Percentiles rank a stretch among this genome's conserved stretches.
Evolutionary conservation across 1,284 basidiomycete genomes (phyloP).

Genomic region (Papiliotrema flavescens): DNA sequence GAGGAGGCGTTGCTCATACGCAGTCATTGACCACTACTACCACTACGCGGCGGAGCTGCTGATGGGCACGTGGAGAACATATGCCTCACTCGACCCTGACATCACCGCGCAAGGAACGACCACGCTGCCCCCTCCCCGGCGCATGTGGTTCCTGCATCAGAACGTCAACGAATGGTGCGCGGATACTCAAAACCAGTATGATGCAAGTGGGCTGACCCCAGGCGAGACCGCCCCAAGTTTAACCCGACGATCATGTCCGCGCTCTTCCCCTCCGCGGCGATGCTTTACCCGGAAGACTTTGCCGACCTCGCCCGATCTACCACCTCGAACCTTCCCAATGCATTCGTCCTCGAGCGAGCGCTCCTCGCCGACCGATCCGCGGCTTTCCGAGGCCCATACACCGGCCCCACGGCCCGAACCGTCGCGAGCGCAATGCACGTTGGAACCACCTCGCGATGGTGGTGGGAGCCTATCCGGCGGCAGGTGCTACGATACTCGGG

Average conservation of each 20-base stretch:
- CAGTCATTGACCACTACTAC: conserved; percentile 57
- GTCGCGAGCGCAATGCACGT: conserved; percentile 48
- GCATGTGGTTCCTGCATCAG: conserved; percentile 47
- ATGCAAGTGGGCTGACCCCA: conserved; percentile 4
- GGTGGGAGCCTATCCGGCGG: conserved; percentile 67
- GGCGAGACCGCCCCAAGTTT: conserved; percentile 46
- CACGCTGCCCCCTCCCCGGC: conserved; percentile 32
- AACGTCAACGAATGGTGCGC: conserved; percentile 39
- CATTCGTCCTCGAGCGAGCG: conserved; percentile 46
- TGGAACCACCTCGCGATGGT: conserved; percentile 54
- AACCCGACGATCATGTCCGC: conserved; percentile 44
- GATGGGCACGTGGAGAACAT: conserved; percentile 15
- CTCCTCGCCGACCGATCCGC: conserved; percentile 71
- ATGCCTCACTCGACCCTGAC: conserved; percentile 51
- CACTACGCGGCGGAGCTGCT: conserved; percentile 23
- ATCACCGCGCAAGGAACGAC: conserved; percentile 39
- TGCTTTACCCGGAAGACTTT: conserved; percentile 69
- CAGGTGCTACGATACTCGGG: conserved; percentile 64
- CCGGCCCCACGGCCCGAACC: conserved; percentile 65
- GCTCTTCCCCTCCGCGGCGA: conserved; percentile 50
- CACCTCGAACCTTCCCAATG: conserved; percentile 39
- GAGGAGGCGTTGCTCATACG: neutral
- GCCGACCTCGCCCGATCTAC: conserved; percentile 52
- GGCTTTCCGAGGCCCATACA: conserved; percentile 62
- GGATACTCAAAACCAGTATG: neutral